Evolutionary conservation across 2,329 filamentous ascomycete species (phyloP).

Genomic region (Fusarium sp.): DNA sequence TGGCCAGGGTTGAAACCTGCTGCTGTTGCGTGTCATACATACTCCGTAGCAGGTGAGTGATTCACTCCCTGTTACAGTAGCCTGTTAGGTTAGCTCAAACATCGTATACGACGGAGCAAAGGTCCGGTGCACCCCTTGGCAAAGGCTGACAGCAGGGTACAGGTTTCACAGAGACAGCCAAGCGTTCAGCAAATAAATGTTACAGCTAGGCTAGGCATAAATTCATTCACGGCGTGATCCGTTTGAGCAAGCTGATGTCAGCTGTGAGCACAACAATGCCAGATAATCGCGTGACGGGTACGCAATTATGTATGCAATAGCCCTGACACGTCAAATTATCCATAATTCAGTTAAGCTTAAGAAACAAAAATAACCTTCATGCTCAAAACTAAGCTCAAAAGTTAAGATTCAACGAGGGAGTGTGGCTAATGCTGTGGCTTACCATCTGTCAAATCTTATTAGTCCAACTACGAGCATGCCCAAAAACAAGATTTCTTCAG

Average conservation of each 20-base stretch:
- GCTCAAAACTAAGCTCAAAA: neutral
- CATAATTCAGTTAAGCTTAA: constrained; percentile 15
- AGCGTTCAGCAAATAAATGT: neutral
- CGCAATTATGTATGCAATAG: neutral
- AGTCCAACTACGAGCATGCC: neutral
- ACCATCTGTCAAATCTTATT: constrained; percentile 1
- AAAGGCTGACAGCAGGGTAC: neutral
- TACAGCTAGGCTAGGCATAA: neutral
- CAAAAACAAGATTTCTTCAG: constrained; percentile 10
- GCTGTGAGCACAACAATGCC: no score
- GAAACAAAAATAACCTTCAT: constrained; percentile 18
- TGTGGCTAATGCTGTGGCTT: constrained; percentile 17
- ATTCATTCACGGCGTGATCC: no score
- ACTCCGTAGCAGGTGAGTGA: no score
- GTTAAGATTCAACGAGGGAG: neutral
- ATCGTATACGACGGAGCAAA: neutral
- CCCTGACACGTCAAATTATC: neutral
- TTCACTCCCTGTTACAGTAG: no score
- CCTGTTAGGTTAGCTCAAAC: no score
- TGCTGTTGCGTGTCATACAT: no score
- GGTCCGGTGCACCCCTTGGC: neutral
- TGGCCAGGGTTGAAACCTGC: constrained; percentile 17
- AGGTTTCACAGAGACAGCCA: neutral
- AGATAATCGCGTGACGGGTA: no score
- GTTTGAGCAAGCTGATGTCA: neutral